Evolutionary conservation across 441 rosid species (phyloP), one percentile per base, ranked within the genome.

Genomic region (Raphanus hybrid): DNA sequence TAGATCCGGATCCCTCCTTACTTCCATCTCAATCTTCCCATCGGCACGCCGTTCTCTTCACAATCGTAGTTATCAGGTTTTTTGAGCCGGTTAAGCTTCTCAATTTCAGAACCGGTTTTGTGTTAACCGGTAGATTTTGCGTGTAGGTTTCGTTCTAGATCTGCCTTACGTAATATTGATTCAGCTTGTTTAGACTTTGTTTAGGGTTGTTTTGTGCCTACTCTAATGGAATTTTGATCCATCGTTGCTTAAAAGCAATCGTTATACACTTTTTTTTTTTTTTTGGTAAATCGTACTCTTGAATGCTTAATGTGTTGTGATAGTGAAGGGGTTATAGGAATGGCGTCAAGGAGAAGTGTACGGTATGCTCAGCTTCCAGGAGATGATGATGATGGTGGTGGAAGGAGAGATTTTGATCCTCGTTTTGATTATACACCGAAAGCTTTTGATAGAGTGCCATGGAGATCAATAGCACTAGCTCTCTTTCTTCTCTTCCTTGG

Each of bases 401-500:
- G 43, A 55, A 75, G 67, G 55, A 78, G 75, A 68, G 75, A 64
- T 69, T 66, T 73, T 9, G 93, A 92, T 82, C 88, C 90, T 14
- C 87, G 92, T 8, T 92, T 89, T 37, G 94, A 92, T 62, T 92
- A 87, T 73, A 57, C 83, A 1, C 97, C 97, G 0, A 85, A 81
- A 43, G 68, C 85, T 23, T 83, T 85, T 58, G 95, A 94, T 81
- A 85, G 75, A 85, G 79, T 92, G 12, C 98, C 99, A 0, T 90
- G 97, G 98, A 94, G 81, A 80, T 94, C 98, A 35, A 86, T 94
- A 60, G 89, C 82, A 35, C 84, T 94, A 48, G 99, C 96, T 26
- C 62, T 92, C 27, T 89, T 89, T 76, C 82, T 94, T 80, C 86
- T 92, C 60, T 76, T 69, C 41, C 92, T 92, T 14, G 97, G 97